A percentile compares a stretch with the other conserved stretches of the same genome.
Conservation (phyloP, 768 basidiomycete species). For the Lentinula edodes region DNA sequence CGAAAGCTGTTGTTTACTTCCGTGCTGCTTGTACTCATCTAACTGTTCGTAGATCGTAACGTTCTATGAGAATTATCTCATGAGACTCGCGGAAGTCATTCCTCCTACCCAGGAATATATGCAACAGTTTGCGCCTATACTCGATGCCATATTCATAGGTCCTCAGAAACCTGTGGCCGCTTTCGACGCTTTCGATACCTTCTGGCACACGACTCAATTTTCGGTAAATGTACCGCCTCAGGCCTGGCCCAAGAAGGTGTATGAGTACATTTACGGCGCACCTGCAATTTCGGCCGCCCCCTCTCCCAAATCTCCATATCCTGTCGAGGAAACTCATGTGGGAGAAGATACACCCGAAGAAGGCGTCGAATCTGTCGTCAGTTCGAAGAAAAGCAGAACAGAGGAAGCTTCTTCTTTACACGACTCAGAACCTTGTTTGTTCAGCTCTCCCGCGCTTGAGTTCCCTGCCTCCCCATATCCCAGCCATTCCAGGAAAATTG, state of each 20-base stretch:
- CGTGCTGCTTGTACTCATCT: slow-evolving; percentile 28
- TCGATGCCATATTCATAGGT: slow-evolving; percentile 55
- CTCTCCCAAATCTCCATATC: slow-evolving; percentile 24
- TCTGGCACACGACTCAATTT: slow-evolving; percentile 47
- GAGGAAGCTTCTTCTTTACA: slow-evolving; percentile 10
- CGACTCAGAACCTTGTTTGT: slow-evolving; percentile 20
- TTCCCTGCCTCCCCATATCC: background rate
- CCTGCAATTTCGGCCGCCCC: slow-evolving; percentile 16
- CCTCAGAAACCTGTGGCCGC: slow-evolving; percentile 38
- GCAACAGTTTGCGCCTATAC: slow-evolving; percentile 38
- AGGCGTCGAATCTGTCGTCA: background rate
- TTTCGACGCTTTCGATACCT: slow-evolving; percentile 50
- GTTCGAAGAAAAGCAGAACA: background rate
- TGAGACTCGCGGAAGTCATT: slow-evolving; percentile 41
- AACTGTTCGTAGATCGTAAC: slow-evolving; percentile 45
- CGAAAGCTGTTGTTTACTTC: background rate
- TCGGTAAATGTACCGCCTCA: slow-evolving; percentile 31
- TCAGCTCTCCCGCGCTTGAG: slow-evolving; percentile 8
- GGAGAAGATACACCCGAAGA: background rate
- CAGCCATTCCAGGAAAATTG: background rate
- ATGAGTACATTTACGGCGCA: slow-evolving; percentile 17
- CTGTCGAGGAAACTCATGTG: background rate
- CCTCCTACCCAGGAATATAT: slow-evolving; percentile 35
- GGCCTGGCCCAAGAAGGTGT: slow-evolving; percentile 52
- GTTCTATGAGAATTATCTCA: slow-evolving; percentile 55